These are phyloP conservation scores for Apophysomyces elegans DNA, from an alignment of 371 early-diverging fungal species.

Conservation along the genomic window DNA sequence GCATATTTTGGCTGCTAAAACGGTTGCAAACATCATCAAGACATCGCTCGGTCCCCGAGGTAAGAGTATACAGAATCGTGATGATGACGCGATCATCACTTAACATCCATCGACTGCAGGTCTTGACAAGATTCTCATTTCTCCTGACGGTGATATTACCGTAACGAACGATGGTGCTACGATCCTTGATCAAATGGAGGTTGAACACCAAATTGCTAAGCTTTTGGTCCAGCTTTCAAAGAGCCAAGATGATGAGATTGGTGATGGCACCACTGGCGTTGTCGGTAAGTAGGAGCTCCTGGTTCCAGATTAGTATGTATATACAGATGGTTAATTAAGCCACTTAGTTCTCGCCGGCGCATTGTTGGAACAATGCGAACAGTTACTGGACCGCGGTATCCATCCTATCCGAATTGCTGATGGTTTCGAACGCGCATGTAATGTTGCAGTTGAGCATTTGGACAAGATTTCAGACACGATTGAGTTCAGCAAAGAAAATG, in stretches of 20 bases:
- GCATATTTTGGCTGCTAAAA: slow-evolving; percentile 97
- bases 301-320: neutral
- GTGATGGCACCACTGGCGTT: slow-evolving; percentile 99
- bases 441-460: slow-evolving; percentile 90
- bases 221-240: slow-evolving; percentile 97
- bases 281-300: slow-evolving; percentile 72
- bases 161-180: slow-evolving; percentile 99
- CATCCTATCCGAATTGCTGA: slow-evolving; percentile 99
- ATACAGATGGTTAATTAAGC: neutral
- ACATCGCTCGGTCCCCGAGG: slow-evolving; percentile 99
- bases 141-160: slow-evolving; percentile 99
- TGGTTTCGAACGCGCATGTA: slow-evolving; percentile 98
- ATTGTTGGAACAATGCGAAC: slow-evolving; percentile 96
- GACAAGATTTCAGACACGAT: slow-evolving; percentile 92
- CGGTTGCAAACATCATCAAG: slow-evolving; percentile 95
- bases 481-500: slow-evolving; percentile 83
- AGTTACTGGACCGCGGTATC: slow-evolving; percentile 95
- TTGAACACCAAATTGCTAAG: slow-evolving; percentile 99
- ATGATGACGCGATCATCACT: neutral
- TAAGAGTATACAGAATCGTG: slow-evolving; percentile 28
- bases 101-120: slow-evolving; percentile 54
- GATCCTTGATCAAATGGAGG: slow-evolving; percentile 98
- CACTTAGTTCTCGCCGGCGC: slow-evolving; percentile 96
- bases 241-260: slow-evolving; percentile 99
- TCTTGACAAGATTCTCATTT: slow-evolving; percentile 99